phyloP scores from a whole-genome alignment of 305 asterid genomes.

The Vinca major region DNA sequence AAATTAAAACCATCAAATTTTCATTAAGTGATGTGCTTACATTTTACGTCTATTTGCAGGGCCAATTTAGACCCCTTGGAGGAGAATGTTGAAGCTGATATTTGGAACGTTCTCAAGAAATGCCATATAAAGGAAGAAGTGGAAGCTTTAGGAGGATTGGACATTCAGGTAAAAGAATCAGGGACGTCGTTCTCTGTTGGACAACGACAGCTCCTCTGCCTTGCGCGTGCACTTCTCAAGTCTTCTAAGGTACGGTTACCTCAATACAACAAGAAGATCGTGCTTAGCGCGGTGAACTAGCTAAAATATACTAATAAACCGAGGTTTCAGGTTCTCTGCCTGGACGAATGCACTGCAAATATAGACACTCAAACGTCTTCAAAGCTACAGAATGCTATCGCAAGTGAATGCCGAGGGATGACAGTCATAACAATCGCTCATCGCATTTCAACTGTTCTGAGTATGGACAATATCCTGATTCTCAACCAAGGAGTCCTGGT shows the following conservation, averaged over 20 bases:
- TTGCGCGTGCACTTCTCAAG: constrained; percentile 84
- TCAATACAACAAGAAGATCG: background rate
- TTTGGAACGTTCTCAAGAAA: constrained; percentile 64
- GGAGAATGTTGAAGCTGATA: constrained; percentile 38
- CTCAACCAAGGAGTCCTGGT: constrained; percentile 80
- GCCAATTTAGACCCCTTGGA: constrained; percentile 65
- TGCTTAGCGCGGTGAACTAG: background rate
- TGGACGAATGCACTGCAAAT: constrained; percentile 94
- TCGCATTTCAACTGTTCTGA: constrained; percentile 73
- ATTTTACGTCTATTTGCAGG: constrained; percentile 34
- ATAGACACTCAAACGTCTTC: constrained; percentile 79
- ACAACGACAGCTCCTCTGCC: constrained; percentile 92
- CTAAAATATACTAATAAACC: background rate
- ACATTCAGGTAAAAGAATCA: constrained; percentile 57
- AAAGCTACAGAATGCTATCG: constrained; percentile 60
- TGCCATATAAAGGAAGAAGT: constrained; percentile 84
- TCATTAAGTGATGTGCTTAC: background rate
- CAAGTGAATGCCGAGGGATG: constrained; percentile 46
- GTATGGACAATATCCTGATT: constrained; percentile 64
- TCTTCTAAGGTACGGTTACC: constrained; percentile 46
- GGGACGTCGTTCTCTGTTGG: constrained; percentile 87
- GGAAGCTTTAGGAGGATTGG: constrained; percentile 74
- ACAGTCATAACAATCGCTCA: constrained; percentile 83
- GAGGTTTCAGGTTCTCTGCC: constrained; percentile 57
- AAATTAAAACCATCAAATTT: background rate